Conservation (phyloP, 1,284 basidiomycete genomes). For the Stygiomarasmius scandens region DNA sequence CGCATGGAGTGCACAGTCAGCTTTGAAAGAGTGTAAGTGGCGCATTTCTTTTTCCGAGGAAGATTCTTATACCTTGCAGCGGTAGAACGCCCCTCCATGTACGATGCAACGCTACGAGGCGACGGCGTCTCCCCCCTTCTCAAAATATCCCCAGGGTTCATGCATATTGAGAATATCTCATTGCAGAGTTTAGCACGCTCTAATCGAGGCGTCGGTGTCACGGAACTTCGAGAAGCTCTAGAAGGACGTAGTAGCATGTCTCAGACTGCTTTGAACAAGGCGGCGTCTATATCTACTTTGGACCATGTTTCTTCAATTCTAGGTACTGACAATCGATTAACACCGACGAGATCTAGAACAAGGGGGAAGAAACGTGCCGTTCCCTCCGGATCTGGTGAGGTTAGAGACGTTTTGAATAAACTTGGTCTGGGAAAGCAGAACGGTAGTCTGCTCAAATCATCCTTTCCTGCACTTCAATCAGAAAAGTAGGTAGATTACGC, state of each 20-base stretch:
- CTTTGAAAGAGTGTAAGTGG: slow-evolving; percentile 73
- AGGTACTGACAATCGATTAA: slow-evolving; percentile 45
- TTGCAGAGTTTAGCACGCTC: slow-evolving; percentile 78
- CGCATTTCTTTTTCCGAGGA: slow-evolving; percentile 1
- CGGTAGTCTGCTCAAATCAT: slow-evolving; percentile 65
- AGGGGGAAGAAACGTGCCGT: slow-evolving; percentile 55
- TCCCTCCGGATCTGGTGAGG: slow-evolving; percentile 64
- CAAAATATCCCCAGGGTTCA: slow-evolving; percentile 79
- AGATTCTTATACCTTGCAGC: slow-evolving; percentile 36
- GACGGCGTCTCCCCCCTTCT: slow-evolving; percentile 73
- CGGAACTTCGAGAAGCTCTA: slow-evolving; percentile 83
- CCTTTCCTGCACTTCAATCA: slow-evolving; percentile 50
- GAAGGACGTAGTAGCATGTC: slow-evolving; percentile 82
- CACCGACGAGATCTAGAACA: slow-evolving; percentile 55
- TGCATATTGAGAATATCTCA: slow-evolving; percentile 88
- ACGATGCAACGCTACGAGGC: slow-evolving; percentile 56
- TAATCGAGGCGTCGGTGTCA: slow-evolving; percentile 78
- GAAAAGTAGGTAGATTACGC: neutral
- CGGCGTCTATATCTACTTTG: slow-evolving; percentile 74
- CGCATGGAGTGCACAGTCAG: slow-evolving; percentile 77
- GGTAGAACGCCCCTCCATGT: slow-evolving; percentile 61
- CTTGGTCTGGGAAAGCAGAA: slow-evolving; percentile 76
- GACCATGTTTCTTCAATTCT: slow-evolving; percentile 62
- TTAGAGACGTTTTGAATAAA: slow-evolving; percentile 75
- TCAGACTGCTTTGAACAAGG: slow-evolving; percentile 64